Percentiles rank a stretch among this genome's conserved stretches.
These are phyloP conservation scores for Physaria fendleri DNA, from an alignment of 345 rosid genomes.

Conservation along the genomic window DNA sequence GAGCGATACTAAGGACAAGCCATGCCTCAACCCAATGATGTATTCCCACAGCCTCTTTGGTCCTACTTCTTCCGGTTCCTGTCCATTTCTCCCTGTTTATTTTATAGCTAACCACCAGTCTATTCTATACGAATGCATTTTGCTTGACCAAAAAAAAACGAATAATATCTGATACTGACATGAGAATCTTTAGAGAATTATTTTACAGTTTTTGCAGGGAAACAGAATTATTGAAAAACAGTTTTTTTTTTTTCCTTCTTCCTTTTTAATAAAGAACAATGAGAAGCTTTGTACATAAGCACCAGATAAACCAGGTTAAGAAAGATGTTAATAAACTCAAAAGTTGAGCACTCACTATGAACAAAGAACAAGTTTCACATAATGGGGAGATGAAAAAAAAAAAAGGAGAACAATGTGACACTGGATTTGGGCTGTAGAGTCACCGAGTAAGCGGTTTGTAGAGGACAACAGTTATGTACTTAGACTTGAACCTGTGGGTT, in stretches of 20 bases:
- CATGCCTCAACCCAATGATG: conserved; percentile 59
- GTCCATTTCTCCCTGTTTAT: conserved; percentile 17
- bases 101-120: too few species aligned
- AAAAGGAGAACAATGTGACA: neutral
- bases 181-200: neutral
- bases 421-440: neutral
- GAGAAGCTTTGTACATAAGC: conserved; percentile 21
- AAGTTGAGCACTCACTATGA: conserved; percentile 21
- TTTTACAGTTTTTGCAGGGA: neutral
- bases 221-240: neutral
- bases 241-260: neutral
- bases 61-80: conserved; percentile 73
- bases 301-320: neutral
- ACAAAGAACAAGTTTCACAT: conserved; percentile 14
- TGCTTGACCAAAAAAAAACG: too few species aligned
- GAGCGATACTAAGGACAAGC: conserved; percentile 45
- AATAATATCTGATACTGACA: too few species aligned
- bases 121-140: too few species aligned
- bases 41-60: conserved; percentile 73
- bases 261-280: too few species aligned
- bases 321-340: conserved; percentile 3
- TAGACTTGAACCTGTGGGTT: conserved; percentile 83
- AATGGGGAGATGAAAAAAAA: neutral
- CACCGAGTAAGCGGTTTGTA: conserved; percentile 73
- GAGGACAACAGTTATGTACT: conserved; percentile 83